A percentile compares a stretch with the other conserved stretches of the same genome.
phyloP scores from a whole-genome alignment of 192 early-diverging fungal genomes.

The Linnemannia schmuckeri region DNA sequence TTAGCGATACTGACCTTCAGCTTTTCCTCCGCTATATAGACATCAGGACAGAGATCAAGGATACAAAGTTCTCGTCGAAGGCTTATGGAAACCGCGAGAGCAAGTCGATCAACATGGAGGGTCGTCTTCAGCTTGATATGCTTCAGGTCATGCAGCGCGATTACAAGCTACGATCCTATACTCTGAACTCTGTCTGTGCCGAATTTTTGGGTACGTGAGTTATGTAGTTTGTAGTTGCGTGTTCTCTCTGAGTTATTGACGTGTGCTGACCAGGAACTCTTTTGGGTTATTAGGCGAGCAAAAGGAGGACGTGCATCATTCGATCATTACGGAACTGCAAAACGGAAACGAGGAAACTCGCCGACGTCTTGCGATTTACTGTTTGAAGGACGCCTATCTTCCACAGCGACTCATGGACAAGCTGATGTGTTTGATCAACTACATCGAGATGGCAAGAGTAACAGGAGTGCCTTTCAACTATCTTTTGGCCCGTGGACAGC shows the following conservation, averaged over 20 bases:
- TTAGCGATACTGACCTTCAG: not conserved
- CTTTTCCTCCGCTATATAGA: slow-evolving; percentile 28
- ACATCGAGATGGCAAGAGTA: slow-evolving; percentile 98
- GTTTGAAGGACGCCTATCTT: slow-evolving; percentile 96
- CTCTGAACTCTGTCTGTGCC: slow-evolving; percentile 95
- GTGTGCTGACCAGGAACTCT: not conserved
- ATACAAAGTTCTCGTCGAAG: slow-evolving; percentile 91
- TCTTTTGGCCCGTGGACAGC: slow-evolving; percentile 93
- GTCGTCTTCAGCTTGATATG: slow-evolving; percentile 94
- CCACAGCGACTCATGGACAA: slow-evolving; percentile 96
- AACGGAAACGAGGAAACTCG: slow-evolving; percentile 96
- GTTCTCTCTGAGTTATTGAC: not conserved
- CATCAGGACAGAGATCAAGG: slow-evolving; percentile 77
- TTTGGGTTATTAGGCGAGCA: slow-evolving; percentile 79
- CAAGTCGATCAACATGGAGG: slow-evolving; percentile 91
- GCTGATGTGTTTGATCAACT: slow-evolving; percentile 96
- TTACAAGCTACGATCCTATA: slow-evolving; percentile 95
- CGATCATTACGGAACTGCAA: slow-evolving; percentile 97
- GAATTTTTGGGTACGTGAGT: slow-evolving; percentile 85
- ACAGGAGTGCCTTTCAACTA: slow-evolving; percentile 97
- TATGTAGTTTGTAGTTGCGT: not conserved
- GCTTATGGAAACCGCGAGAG: slow-evolving; percentile 94
- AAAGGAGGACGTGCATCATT: slow-evolving; percentile 99
- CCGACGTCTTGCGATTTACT: slow-evolving; percentile 95
- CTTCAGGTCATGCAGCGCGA: slow-evolving; percentile 95